Evolutionary conservation across 202 grass and related monocot species (phyloP), one percentile per base, ranked within the genome.

Genomic region (Brachypodium distachyon): DNA sequence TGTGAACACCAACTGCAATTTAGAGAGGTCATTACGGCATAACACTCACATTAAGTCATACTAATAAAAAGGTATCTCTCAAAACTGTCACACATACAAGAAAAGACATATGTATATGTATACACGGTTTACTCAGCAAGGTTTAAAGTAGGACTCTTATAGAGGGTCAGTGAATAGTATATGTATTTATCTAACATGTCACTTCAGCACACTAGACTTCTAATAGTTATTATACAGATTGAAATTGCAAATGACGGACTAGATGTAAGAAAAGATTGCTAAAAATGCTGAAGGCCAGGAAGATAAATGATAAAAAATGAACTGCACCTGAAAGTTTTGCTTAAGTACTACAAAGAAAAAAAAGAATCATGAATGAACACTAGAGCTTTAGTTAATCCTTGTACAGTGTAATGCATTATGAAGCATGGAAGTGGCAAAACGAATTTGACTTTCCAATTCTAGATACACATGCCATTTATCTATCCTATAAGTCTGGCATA

Each of bases 1-100:
- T 97, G 28, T 87, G 86, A 73, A 97, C 94, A 77, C 94, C 94
- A 86, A 97, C 94, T 97, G 77, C 68, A 90, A 32, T 79, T 79
- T 48, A 80, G 50, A 62, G 10, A 72, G 8, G 13, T 26, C 38
- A 70, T 66, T 65, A 72, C 3, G 13, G 21, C 38, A 70, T 66
- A 59, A 72, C 3, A 77, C 2, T 44, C 44, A 58, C 34, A 68
- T 74, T 53, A 77, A 44, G n/a, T n/a, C n/a, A 59, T 31, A 49
- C 44, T 59, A 9, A 49, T 47, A 37, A 34, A 28, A 29, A 62
- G 23, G 23, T 78, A 22, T 54, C 0, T 39, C 47, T 79, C 64
- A 47, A 57, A 32, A 62, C 43, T 19, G 29, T 37, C n/a, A 4
- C 40, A 49, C 42, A 21, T 68, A 60, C 42, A 60, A 81, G 5